These are phyloP conservation scores for Globisporangium paddicum DNA, from an alignment of 352 stramenopile species.

Conservation along the genomic window DNA sequence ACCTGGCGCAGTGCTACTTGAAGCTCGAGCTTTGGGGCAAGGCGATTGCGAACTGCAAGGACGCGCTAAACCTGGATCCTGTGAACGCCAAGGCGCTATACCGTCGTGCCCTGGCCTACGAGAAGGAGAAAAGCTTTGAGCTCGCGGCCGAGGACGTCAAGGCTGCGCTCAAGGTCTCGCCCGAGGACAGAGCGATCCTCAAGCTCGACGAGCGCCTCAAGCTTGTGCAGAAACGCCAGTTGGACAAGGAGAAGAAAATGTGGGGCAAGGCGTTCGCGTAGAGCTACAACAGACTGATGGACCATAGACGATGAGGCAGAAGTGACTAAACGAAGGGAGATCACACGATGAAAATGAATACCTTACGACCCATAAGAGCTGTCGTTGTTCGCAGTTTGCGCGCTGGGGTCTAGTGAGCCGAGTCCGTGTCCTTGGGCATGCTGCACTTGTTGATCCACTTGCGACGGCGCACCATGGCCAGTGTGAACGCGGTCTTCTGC, in stretches of 20 bases:
- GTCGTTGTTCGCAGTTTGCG: conserved; percentile 5
- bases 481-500: conserved; percentile 69
- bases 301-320: not conserved
- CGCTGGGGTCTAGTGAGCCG: conserved; percentile 7
- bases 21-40: conserved; percentile 91
- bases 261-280: conserved; percentile 82
- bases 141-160: conserved; percentile 59
- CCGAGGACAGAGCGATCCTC: conserved; percentile 74
- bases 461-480: conserved; percentile 71
- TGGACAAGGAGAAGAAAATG: conserved; percentile 91
- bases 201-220: conserved; percentile 76
- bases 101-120: conserved; percentile 76
- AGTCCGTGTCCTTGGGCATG: conserved; percentile 15
- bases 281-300: not conserved
- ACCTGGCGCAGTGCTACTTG: conserved; percentile 91
- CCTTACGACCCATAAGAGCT: conserved; percentile 1
- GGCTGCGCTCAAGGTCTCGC: conserved; percentile 40
- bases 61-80: conserved; percentile 70
- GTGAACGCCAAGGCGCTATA: conserved; percentile 87
- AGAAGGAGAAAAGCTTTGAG: conserved; percentile 87
- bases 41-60: conserved; percentile 81
- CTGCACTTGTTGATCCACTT: conserved; percentile 82
- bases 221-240: conserved; percentile 57
- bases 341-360: not conserved
- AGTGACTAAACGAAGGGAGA: too few species aligned